These are phyloP conservation scores for Verticillium longisporum DNA, from an alignment of 2,329 filamentous ascomycete species.

Conservation along the genomic window DNA sequence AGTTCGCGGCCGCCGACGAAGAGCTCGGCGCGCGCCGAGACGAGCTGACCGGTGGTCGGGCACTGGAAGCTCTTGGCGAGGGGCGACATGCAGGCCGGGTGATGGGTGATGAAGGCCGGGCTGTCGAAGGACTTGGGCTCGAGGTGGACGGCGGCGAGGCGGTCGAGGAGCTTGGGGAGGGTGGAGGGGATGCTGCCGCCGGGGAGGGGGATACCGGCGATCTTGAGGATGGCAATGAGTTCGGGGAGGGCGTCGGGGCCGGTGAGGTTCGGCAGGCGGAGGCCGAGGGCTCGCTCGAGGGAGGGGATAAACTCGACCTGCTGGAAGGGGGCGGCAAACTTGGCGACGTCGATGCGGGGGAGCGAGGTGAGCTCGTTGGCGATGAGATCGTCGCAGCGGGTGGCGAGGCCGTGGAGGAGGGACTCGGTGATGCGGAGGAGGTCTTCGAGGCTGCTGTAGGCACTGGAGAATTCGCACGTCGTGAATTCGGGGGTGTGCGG, in stretches of 20 bases:
- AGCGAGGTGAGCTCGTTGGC: constrained; percentile 36
- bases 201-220: constrained; percentile 59
- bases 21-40: constrained; percentile 78
- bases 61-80: constrained; percentile 82
- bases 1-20: constrained; percentile 77
- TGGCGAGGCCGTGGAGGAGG: constrained; percentile 57
- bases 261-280: constrained; percentile 58
- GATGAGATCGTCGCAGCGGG: constrained; percentile 40
- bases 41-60: constrained; percentile 57
- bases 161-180: constrained; percentile 68
- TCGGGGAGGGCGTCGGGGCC: constrained; percentile 48
- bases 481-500: constrained; percentile 98
- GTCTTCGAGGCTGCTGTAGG: constrained; percentile 69
- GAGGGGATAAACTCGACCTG: constrained; percentile 76
- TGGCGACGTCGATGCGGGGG: constrained; percentile 37
- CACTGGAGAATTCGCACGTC: constrained; percentile 93
- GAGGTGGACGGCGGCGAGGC: constrained; percentile 67
- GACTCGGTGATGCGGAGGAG: constrained; percentile 71
- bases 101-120: constrained; percentile 82
- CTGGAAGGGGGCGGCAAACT: constrained; percentile 50
- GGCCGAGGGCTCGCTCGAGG: constrained; percentile 62
- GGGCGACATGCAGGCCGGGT: constrained; percentile 85
- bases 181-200: constrained; percentile 51
- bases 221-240: constrained; percentile 43
- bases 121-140: constrained; percentile 63